Percentiles rank a stretch among this genome's conserved stretches.
Conservation (phyloP, 352 stramenopile genomes). For the Pythium aquatile region DNA sequence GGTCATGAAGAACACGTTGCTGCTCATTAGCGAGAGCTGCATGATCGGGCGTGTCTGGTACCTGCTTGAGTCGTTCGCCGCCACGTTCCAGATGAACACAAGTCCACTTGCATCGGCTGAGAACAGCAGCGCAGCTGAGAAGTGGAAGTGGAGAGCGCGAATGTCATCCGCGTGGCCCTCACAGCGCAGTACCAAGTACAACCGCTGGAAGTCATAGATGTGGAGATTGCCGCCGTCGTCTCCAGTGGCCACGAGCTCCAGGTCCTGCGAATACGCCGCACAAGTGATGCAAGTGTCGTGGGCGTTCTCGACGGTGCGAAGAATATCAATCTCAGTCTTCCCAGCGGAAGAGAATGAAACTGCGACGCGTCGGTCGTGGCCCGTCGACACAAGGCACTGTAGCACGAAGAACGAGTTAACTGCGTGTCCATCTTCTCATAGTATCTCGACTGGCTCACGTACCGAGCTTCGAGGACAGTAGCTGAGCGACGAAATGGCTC, state of each 20-base stretch:
- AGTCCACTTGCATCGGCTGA: constrained; percentile 42
- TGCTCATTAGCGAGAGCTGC: constrained; percentile 20
- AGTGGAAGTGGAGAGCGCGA: constrained; percentile 51
- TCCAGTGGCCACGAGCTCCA: constrained; percentile 51
- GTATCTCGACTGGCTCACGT: constrained; percentile 8
- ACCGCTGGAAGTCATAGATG: constrained; percentile 59
- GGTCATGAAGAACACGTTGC: constrained; percentile 5
- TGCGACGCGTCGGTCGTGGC: constrained; percentile 55
- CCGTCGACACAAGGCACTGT: constrained; percentile 67
- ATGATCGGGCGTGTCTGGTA: constrained; percentile 33
- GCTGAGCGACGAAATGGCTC: constrained; percentile 52
- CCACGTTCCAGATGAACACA: constrained; percentile 51
- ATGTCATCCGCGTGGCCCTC: constrained; percentile 49
- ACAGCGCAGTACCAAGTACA: constrained; percentile 58
- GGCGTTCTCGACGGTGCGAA: constrained; percentile 63
- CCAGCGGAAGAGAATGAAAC: constrained; percentile 45
- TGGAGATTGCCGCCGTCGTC: constrained; percentile 56
- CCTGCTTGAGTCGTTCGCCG: background rate
- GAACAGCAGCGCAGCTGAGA: constrained; percentile 35
- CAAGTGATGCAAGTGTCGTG: constrained; percentile 61
- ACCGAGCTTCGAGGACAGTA: constrained; percentile 59
- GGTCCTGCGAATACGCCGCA: constrained; percentile 41
- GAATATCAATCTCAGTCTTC: constrained; percentile 49
- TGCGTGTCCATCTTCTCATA: no score
- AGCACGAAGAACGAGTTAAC: background rate